Percentiles rank a stretch among this genome's conserved stretches.
Evolutionary conservation across 805 yeast genomes (phyloP).

Genomic region (Candida orba): DNA sequence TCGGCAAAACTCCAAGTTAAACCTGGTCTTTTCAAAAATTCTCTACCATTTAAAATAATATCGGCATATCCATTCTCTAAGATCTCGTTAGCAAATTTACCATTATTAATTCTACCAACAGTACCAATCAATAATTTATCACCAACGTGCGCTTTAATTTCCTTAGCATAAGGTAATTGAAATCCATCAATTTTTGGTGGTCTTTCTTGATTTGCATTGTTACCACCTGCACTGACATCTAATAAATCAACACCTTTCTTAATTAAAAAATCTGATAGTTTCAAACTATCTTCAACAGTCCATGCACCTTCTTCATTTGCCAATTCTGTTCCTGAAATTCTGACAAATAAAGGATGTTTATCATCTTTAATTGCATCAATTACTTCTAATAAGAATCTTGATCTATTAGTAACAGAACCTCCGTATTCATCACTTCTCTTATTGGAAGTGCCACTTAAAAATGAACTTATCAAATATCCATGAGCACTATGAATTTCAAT

Average conservation of each 20-base stretch:
- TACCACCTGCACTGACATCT: conserved; percentile 52
- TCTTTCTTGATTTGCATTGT: conserved; percentile 26
- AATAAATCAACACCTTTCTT: conserved; percentile 42
- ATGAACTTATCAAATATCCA: conserved; percentile 48
- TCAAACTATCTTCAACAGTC: conserved; percentile 17
- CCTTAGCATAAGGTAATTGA: conserved; percentile 34
- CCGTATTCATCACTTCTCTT: conserved; percentile 57
- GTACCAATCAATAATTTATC: conserved; percentile 35
- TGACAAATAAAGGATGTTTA: conserved; percentile 33
- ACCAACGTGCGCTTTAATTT: conserved; percentile 38
- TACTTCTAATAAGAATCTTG: conserved; percentile 40
- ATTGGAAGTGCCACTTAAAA: conserved; percentile 38
- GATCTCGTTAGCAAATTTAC: conserved; percentile 31
- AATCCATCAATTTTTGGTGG: conserved; percentile 20
- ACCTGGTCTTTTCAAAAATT: conserved; percentile 43
- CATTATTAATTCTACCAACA: conserved; percentile 38
- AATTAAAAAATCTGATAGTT: conserved; percentile 32
- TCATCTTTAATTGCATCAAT: conserved; percentile 34
- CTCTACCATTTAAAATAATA: conserved; percentile 38
- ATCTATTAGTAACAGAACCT: conserved; percentile 53
- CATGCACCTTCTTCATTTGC: conserved; percentile 16
- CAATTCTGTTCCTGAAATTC: conserved; percentile 16
- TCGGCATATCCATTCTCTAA: conserved; percentile 41
- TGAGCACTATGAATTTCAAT: conserved; percentile 57
- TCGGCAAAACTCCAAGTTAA: conserved; percentile 45